A percentile compares a stretch with the other conserved stretches of the same genome.
Evolutionary conservation across 2,329 filamentous ascomycete genomes (phyloP).

Genomic region (Daldinia sp.): DNA sequence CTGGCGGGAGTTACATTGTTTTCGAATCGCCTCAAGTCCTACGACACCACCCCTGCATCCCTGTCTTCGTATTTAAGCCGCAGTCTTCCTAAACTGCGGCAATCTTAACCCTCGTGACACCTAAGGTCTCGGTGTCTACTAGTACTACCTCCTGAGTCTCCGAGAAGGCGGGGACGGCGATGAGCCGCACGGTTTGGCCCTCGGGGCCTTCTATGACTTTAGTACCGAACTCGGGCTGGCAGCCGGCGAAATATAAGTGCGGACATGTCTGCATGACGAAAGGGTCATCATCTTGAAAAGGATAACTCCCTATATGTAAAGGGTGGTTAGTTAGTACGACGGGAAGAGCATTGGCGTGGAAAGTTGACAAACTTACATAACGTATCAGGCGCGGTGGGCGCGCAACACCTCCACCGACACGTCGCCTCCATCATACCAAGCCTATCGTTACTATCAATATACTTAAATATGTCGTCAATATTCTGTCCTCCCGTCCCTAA

Average conservation of each 20-base stretch:
- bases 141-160: constrained; percentile 82
- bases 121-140: constrained; percentile 85
- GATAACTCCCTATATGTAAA: constrained; percentile 78
- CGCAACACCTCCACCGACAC: constrained; percentile 88
- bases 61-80: neutral
- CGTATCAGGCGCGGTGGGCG: constrained; percentile 95
- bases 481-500: constrained; percentile 92
- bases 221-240: constrained; percentile 81
- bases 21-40: neutral
- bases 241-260: constrained; percentile 90
- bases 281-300: constrained; percentile 92
- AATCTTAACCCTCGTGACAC: constrained; percentile 75
- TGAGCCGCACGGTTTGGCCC: constrained; percentile 76
- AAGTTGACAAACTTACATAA: constrained; percentile 70
- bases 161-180: constrained; percentile 85
- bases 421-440: constrained; percentile 93
- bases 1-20: neutral
- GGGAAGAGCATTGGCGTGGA: neutral
- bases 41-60: neutral
- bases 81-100: constrained; percentile 28
- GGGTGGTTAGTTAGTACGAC: neutral
- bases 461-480: constrained; percentile 91
- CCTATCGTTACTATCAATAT: constrained; percentile 79
- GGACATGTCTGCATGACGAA: constrained; percentile 87
- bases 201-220: constrained; percentile 71